Base-by-base conservation (phyloP, 169 alveolate species). In the Eimeria acervulina region DNA sequence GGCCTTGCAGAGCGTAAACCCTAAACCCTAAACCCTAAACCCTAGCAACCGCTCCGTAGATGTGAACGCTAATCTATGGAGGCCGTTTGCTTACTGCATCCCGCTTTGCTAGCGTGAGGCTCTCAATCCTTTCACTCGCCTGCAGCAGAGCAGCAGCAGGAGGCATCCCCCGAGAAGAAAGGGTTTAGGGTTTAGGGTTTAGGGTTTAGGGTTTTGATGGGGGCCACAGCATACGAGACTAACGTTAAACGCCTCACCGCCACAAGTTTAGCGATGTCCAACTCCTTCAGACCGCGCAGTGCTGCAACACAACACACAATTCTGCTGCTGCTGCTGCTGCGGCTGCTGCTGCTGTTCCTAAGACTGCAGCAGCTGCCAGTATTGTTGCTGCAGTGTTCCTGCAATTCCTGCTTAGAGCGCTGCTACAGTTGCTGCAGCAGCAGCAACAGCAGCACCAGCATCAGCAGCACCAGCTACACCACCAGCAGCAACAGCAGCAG, bases 261-360 rank as follows among this genome's bases (percentile, higher is more conserved):
- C 84, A 74, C 84, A 23, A 74, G 42, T 47, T 38, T 28, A 40
- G 55, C 31, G 21, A 74, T 31, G 13, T 74, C 84, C 84, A 74
- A 33, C 55, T 74, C 84, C 26, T 40, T 31, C 42, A 74, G 80
- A 17, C 40, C 38, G 15, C 28, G 19, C 80, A 26, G 47, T 5
- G 84, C 84, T 74, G 84, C 84, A 74, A n/a, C 84, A 74, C 59
- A 51, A 51, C 59, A 51, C 59, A 51, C 59, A 51, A 10, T 51
- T 10, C 59, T 51, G 59, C 15, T 51, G 59, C 2, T 51, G 59
- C 59, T 12, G 6, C 15, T 51, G 59, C 59, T 51, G 59, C 59
- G 7, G 59, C 59, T 51, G 59, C 59, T 51, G 6, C 2, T 51
- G 6, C 59, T 51, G 59, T 17, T 51, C 21, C n/a, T n/a, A n/a